phyloP scores from a whole-genome alignment of 208 protist genomes.

The Entamoeba histolytica region DNA sequence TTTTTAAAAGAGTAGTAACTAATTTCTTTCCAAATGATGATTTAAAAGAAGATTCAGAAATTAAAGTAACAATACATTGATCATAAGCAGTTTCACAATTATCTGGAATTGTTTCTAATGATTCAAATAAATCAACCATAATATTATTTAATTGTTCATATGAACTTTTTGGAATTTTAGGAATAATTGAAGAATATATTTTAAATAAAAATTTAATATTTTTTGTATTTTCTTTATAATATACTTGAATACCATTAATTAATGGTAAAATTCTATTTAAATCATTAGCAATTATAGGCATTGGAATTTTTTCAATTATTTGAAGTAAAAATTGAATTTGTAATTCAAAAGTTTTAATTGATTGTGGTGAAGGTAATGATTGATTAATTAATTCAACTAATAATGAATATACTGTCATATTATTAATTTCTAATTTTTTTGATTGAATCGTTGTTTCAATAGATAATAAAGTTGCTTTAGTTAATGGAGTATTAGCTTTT shows the following conservation, averaged over 20 bases:
- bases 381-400: background rate
- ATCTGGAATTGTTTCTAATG: background rate
- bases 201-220: background rate
- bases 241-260: background rate
- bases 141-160: background rate
- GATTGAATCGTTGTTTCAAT: background rate
- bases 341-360: background rate
- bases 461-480: background rate
- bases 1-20: background rate
- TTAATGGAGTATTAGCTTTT: background rate
- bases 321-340: background rate
- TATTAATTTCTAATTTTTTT: background rate
- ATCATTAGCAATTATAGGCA: background rate
- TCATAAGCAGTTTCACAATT: background rate
- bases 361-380: background rate
- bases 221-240: background rate
- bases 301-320: background rate
- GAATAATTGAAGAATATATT: background rate
- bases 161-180: background rate
- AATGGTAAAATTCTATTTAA: background rate
- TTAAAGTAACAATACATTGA: background rate
- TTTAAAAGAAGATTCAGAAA: background rate
- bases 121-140: background rate
- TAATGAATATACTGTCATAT: background rate
- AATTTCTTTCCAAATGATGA: background rate